A percentile compares a stretch with the other conserved stretches of the same genome.
These are phyloP conservation scores for Hygrophoropsis aurantiaca DNA, from an alignment of 768 basidiomycete species.

Conservation along the genomic window DNA sequence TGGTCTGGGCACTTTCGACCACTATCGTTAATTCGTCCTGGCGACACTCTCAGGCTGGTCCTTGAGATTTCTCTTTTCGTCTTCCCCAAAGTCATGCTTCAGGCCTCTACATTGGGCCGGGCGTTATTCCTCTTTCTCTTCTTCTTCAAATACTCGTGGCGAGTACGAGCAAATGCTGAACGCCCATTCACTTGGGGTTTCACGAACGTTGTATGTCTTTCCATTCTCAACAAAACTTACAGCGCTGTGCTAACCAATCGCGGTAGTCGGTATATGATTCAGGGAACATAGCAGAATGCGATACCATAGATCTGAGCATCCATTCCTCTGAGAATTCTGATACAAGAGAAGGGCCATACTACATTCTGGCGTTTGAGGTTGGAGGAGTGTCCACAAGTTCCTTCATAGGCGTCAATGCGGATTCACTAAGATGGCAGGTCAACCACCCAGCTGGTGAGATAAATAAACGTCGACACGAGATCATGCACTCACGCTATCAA, in stretches of 20 bases:
- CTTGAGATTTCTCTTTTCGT: constrained; percentile 2
- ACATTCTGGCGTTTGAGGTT: constrained; percentile 41
- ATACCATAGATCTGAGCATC: background rate
- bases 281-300: constrained; percentile 13
- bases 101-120: constrained; percentile 5
- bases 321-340: background rate
- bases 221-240: too few relatives aligned
- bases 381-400: constrained; percentile 35
- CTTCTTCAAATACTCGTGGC: too few relatives aligned
- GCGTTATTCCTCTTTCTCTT: too few relatives aligned
- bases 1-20: constrained; percentile 7
- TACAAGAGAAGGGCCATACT: constrained; percentile 35
- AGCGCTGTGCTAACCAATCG: too few relatives aligned
- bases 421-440: constrained; percentile 36
- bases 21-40: constrained; percentile 3
- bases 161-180: too few relatives aligned
- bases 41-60: constrained; percentile 16
- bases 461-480: background rate
- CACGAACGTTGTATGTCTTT: too few relatives aligned
- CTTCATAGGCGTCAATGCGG: constrained; percentile 32
- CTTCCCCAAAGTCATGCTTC: constrained; percentile 10
- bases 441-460: constrained; percentile 40
- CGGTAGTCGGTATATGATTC: too few relatives aligned
- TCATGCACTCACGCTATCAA: constrained; percentile 15
- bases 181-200: too few relatives aligned